A percentile compares a stretch with the other conserved stretches of the same genome.
These are phyloP conservation scores for Hemileia vastatrix DNA, from an alignment of 1,284 basidiomycete species.

Conservation along the genomic window DNA sequence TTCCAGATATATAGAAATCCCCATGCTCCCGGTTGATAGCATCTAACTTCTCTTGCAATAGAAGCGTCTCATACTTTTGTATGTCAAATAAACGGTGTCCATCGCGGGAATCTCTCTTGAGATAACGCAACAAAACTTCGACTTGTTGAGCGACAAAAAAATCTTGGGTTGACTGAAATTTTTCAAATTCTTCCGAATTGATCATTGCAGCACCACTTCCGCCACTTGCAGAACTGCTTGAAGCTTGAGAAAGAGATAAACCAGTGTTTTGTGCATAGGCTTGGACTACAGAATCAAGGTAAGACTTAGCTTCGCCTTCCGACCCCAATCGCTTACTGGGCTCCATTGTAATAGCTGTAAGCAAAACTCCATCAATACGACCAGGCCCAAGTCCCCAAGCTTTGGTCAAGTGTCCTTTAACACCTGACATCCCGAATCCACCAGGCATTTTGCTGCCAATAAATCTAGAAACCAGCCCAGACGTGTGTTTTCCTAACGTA, in stretches of 20 bases:
- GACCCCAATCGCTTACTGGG: constrained; percentile 85
- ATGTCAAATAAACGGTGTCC: constrained; percentile 79
- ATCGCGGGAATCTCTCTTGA: constrained; percentile 80
- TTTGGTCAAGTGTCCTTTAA: constrained; percentile 78
- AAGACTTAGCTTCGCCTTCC: constrained; percentile 83
- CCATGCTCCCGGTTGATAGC: constrained; percentile 78
- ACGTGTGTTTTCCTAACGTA: constrained; percentile 82
- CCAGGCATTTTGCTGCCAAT: constrained; percentile 96
- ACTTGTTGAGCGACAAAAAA: constrained; percentile 85
- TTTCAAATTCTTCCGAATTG: constrained; percentile 95
- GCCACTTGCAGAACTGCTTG: constrained; percentile 53
- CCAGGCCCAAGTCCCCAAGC: constrained; percentile 83
- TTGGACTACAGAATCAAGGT: constrained; percentile 76
- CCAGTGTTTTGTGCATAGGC: constrained; percentile 78
- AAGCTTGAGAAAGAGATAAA: constrained; percentile 59
- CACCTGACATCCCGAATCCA: constrained; percentile 90
- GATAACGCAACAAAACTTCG: constrained; percentile 93
- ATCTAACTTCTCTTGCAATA: constrained; percentile 77
- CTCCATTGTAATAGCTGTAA: constrained; percentile 81
- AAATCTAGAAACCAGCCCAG: constrained; percentile 78
- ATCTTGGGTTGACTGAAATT: constrained; percentile 87
- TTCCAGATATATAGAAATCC: constrained; percentile 84
- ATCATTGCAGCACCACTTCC: constrained; percentile 57
- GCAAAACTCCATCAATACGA: constrained; percentile 79
- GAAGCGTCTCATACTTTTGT: constrained; percentile 63